phyloP scores from a whole-genome alignment of 129 eudicot genomes.

The Ambrosia artemisiifolia region DNA sequence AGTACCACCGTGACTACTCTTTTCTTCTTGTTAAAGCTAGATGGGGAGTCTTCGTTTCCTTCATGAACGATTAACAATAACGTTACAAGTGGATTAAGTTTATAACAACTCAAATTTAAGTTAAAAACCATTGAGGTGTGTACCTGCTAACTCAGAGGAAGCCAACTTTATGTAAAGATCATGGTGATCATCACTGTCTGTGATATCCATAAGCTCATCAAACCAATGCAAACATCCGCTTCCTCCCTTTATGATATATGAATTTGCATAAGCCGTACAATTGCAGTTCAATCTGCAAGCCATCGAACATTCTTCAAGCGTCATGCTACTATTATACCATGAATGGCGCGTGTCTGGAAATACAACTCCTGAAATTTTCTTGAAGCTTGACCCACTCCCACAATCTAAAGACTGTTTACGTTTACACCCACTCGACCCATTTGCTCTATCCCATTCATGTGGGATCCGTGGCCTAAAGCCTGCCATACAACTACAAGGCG shows the following conservation, averaged over 20 bases:
- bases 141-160: slow-evolving; percentile 27
- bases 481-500: slow-evolving; percentile 28
- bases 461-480: slow-evolving; percentile 28
- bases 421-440: slow-evolving; percentile 39
- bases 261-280: slow-evolving; percentile 21
- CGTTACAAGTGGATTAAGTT: not conserved
- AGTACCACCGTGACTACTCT: no score
- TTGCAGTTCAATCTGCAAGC: slow-evolving; percentile 31
- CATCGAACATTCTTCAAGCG: slow-evolving; percentile 33
- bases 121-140: not conserved
- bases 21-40: no score
- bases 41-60: no score
- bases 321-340: slow-evolving; percentile 29
- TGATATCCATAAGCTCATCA: slow-evolving; percentile 32
- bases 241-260: slow-evolving; percentile 24
- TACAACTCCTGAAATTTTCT: slow-evolving; percentile 13
- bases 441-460: slow-evolving; percentile 14
- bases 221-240: slow-evolving; percentile 43
- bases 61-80: no score
- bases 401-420: slow-evolving; percentile 21
- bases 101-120: not conserved
- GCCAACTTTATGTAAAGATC: slow-evolving; percentile 35
- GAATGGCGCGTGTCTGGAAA: slow-evolving; percentile 33
- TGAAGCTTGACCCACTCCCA: slow-evolving; percentile 24
- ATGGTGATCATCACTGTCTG: slow-evolving; percentile 10